phyloP scores from a whole-genome alignment of 2,329 filamentous ascomycete genomes.

The Stagonosporopsis tanaceti region DNA sequence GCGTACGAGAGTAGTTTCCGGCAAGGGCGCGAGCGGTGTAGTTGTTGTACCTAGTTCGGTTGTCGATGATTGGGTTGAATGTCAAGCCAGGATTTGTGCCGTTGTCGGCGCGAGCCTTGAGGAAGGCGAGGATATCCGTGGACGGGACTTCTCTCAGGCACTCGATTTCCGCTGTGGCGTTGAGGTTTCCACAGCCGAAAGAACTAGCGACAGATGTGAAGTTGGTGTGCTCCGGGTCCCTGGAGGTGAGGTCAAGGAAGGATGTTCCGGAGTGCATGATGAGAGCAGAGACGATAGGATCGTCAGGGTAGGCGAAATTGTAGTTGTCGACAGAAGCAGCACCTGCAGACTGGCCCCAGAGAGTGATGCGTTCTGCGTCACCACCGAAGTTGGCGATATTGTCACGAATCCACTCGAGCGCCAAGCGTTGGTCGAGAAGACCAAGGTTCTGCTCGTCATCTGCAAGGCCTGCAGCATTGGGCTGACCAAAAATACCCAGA shows the following conservation, averaged over 20 bases:
- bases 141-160: conserved; percentile 49
- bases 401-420: conserved; percentile 50
- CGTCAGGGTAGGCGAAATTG: conserved; percentile 57
- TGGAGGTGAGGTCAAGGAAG: conserved; percentile 17
- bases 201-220: conserved; percentile 50
- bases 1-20: conserved; percentile 38
- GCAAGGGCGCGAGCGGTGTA: conserved; percentile 42
- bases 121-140: conserved; percentile 41
- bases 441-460: conserved; percentile 48
- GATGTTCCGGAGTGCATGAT: conserved; percentile 40
- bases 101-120: conserved; percentile 41
- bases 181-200: conserved; percentile 43
- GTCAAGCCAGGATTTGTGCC: conserved; percentile 34
- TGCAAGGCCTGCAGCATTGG: conserved; percentile 44
- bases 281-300: conserved; percentile 54
- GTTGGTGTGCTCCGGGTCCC: conserved; percentile 42
- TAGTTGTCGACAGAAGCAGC: conserved; percentile 56
- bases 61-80: conserved; percentile 42
- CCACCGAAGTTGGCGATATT: conserved; percentile 51
- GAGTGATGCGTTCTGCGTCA: conserved; percentile 49
- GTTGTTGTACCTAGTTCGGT: conserved; percentile 46
- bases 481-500: conserved; percentile 53
- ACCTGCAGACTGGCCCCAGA: conserved; percentile 52
- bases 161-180: conserved; percentile 39
- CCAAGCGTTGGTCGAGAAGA: conserved; percentile 51